These are phyloP conservation scores for Candida cerambycidarum DNA, from an alignment of 805 yeast species.

Conservation along the genomic window DNA sequence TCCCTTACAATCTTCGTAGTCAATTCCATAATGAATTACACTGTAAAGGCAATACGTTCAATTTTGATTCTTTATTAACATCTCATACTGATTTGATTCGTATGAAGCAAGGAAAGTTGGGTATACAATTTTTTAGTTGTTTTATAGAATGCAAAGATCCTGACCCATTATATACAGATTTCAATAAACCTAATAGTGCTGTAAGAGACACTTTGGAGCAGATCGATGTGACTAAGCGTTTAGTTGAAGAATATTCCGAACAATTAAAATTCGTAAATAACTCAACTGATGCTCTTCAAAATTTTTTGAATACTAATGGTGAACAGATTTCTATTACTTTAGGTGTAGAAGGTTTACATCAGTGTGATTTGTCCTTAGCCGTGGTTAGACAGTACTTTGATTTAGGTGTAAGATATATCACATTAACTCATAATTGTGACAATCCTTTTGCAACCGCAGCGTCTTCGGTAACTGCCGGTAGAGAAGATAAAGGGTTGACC, in stretches of 20 bases:
- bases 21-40: constrained; percentile 43
- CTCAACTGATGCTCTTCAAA: constrained; percentile 40
- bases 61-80: constrained; percentile 33
- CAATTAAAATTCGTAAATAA: constrained; percentile 40
- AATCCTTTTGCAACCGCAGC: constrained; percentile 61
- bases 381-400: constrained; percentile 50
- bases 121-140: constrained; percentile 52
- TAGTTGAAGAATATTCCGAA: constrained; percentile 36
- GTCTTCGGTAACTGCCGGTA: constrained; percentile 45
- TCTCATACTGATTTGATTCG: constrained; percentile 47
- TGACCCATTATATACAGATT: constrained; percentile 43
- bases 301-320: constrained; percentile 30
- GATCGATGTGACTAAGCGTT: constrained; percentile 49
- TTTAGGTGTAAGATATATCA: constrained; percentile 53
- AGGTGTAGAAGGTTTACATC: constrained; percentile 58
- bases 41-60: constrained; percentile 18
- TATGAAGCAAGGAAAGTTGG: constrained; percentile 45
- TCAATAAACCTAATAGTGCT: constrained; percentile 41
- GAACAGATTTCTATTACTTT: constrained; percentile 31
- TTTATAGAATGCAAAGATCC: constrained; percentile 46
- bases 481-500: constrained; percentile 45
- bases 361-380: constrained; percentile 48
- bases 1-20: constrained; percentile 49
- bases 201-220: constrained; percentile 57
- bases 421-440: constrained; percentile 56